Conservation (phyloP, 768 basidiomycete species). For the Trametes meyenii region DNA sequence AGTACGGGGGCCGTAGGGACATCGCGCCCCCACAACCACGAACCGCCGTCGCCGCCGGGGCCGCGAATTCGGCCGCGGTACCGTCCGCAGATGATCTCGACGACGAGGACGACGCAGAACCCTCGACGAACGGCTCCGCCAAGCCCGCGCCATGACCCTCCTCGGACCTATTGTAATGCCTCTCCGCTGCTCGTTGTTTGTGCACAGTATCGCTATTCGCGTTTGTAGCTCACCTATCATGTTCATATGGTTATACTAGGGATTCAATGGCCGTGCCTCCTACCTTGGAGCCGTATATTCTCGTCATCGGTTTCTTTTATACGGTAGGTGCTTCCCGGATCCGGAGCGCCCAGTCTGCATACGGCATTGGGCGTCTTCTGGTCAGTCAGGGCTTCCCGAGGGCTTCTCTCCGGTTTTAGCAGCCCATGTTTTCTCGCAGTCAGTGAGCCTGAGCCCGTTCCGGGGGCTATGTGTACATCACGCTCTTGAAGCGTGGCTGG, state of each 20-base stretch:
- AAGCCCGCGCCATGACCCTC: conserved; percentile 21
- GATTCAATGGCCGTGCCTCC: background rate
- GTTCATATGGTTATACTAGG: conserved; percentile 6
- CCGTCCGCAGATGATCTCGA: conserved; percentile 73
- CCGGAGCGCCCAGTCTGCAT: no score
- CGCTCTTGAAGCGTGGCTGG: no score
- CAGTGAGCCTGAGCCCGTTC: no score
- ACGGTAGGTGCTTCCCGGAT: no score
- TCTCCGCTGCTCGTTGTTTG: conserved; percentile 6
- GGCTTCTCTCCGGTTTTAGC: no score
- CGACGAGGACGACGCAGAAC: conserved; percentile 40
- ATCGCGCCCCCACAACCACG: conserved; percentile 52
- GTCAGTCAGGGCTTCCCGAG: no score
- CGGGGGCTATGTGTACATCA: no score
- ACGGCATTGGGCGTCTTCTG: no score
- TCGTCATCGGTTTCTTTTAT: background rate
- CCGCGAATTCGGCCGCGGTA: conserved; percentile 71
- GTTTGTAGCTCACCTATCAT: conserved; percentile 21
- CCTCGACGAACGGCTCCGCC: conserved; percentile 23
- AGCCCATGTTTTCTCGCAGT: no score
- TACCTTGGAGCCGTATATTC: background rate
- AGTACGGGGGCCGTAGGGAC: conserved; percentile 50
- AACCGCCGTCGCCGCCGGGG: conserved; percentile 51
- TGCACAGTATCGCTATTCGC: conserved; percentile 17
- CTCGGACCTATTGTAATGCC: background rate